Conservation (phyloP, 208 protist genomes). For the Crithidia bombi region DNA sequence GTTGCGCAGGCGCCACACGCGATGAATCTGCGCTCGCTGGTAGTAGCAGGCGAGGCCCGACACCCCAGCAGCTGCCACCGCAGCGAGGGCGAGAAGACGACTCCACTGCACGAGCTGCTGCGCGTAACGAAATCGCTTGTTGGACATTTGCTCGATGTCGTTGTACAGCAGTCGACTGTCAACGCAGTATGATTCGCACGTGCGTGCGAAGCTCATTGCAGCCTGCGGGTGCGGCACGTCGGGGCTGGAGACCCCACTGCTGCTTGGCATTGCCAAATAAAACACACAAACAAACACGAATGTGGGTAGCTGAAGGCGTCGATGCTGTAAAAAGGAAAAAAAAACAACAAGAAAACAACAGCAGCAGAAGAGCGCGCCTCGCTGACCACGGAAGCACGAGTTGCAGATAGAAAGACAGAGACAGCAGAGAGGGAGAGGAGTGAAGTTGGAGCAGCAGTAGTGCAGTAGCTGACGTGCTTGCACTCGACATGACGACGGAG, state of each 20-base stretch:
- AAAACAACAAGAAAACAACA: too few species aligned
- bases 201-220: not conserved
- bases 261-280: constrained; percentile 4
- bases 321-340: too few species aligned
- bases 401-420: too few species aligned
- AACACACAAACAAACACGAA: too few species aligned
- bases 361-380: too few species aligned
- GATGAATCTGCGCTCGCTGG: constrained; percentile 49
- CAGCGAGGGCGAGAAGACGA: constrained; percentile 16
- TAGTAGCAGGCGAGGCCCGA: constrained; percentile 39
- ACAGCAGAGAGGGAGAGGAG: too few species aligned
- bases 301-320: too few species aligned
- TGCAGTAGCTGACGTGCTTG: too few species aligned
- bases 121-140: constrained; percentile 18
- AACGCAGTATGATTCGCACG: constrained; percentile 37
- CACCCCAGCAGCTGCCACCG: constrained; percentile 22
- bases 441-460: too few species aligned
- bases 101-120: constrained; percentile 28
- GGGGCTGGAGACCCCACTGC: not conserved
- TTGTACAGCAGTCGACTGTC: constrained; percentile 60
- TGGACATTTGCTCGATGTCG: constrained; percentile 37
- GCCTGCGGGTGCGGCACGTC: too few species aligned
- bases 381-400: too few species aligned
- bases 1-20: constrained; percentile 61
- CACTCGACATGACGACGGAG: too few species aligned